Evolutionary conservation across 441 rosid species (phyloP).

Genomic region (Melastoma candidum): DNA sequence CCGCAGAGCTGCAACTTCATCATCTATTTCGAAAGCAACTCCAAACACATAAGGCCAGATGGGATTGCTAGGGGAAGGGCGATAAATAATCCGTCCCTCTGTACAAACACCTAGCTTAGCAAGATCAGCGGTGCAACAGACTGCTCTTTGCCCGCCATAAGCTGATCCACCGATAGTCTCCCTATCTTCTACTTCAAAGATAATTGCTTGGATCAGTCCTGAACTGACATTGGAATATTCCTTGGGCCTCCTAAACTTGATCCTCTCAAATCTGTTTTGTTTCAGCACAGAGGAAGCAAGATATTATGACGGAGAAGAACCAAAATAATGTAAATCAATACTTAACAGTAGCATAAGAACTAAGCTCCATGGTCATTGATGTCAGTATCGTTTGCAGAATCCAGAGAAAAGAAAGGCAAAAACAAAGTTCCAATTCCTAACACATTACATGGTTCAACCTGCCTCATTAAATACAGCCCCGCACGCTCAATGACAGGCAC

Average conservation of each 20-base stretch:
- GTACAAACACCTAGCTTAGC: slow-evolving; percentile 80
- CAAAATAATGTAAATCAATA: too few relatives aligned
- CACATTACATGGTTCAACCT: too few relatives aligned
- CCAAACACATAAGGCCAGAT: slow-evolving; percentile 79
- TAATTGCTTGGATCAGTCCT: slow-evolving; percentile 52
- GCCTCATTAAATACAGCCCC: too few relatives aligned
- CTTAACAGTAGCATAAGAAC: too few relatives aligned
- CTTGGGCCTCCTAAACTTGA: slow-evolving; percentile 47
- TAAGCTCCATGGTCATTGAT: too few relatives aligned
- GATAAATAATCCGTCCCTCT: slow-evolving; percentile 71
- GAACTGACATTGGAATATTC: slow-evolving; percentile 44
- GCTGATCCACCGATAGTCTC: slow-evolving; percentile 91
- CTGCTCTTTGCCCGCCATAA: slow-evolving; percentile 95
- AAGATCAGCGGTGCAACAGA: slow-evolving; percentile 86
- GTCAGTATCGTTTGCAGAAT: too few relatives aligned
- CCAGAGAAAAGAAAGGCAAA: too few relatives aligned
- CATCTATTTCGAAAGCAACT: slow-evolving; percentile 37
- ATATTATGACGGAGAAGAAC: too few relatives aligned
- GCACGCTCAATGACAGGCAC: too few relatives aligned
- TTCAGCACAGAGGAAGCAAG: too few relatives aligned
- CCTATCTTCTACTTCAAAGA: slow-evolving; percentile 84
- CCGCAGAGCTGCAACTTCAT: slow-evolving; percentile 37
- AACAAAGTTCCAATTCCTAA: too few relatives aligned
- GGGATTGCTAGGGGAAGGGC: slow-evolving; percentile 52
- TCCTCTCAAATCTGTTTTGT: slow-evolving; percentile 43